phyloP scores from a whole-genome alignment of 306 rosid genomes.

The Dalbergia oliveri region DNA sequence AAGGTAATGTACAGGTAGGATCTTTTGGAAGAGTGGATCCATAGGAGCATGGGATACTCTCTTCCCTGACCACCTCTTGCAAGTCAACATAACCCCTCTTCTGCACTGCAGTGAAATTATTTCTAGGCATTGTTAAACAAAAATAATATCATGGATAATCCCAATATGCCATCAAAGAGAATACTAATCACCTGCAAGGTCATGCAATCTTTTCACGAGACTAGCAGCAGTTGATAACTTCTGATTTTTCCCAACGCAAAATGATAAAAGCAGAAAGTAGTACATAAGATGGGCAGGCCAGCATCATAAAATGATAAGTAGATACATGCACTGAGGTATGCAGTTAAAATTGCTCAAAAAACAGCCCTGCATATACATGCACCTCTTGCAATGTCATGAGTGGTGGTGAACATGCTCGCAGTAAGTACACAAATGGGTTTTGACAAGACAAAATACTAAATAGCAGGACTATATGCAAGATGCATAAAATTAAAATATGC shows the following conservation, averaged over 20 bases:
- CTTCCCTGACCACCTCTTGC: constrained; percentile 77
- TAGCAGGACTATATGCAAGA: constrained; percentile 7
- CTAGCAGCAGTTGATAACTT: constrained; percentile 82
- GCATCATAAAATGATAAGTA: constrained; percentile 30
- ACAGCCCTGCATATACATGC: constrained; percentile 13
- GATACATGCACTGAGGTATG: constrained; percentile 24
- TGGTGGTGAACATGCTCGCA: constrained; percentile 34
- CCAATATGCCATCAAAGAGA: constrained; percentile 36
- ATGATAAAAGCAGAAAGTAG: constrained; percentile 13
- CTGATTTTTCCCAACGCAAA: constrained; percentile 42
- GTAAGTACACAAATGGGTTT: constrained; percentile 31
- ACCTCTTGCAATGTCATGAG: constrained; percentile 29
- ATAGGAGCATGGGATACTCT: constrained; percentile 58
- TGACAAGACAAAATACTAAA: constrained; percentile 40
- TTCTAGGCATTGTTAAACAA: constrained; percentile 43
- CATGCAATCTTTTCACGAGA: constrained; percentile 85
- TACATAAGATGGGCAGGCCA: constrained; percentile 18
- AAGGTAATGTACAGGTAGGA: constrained; percentile 70
- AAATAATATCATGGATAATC: constrained; percentile 43
- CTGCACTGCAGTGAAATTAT: constrained; percentile 66
- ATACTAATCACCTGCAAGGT: constrained; percentile 76
- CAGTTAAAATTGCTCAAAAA: constrained; percentile 13
- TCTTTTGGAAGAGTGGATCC: constrained; percentile 92
- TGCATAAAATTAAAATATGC: constrained; percentile 16
- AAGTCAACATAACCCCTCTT: constrained; percentile 85